Conservation (phyloP, 2,329 filamentous ascomycete species). For the Microdochium trichocladiopsis region DNA sequence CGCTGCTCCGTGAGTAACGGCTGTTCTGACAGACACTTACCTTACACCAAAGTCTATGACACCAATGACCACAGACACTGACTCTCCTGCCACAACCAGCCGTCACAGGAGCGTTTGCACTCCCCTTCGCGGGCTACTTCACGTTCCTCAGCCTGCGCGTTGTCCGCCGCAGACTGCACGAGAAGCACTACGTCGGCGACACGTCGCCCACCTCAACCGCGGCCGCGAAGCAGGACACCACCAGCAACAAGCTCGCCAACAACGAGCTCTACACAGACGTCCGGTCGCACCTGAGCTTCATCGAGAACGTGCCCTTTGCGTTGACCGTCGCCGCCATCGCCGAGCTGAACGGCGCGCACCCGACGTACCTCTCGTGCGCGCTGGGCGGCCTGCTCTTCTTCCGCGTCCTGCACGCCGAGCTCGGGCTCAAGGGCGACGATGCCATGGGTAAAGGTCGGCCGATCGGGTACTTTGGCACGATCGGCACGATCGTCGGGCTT, state of each 20-base stretch:
- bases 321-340: constrained; percentile 18
- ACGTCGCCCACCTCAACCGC: background rate
- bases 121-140: constrained; percentile 23
- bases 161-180: constrained; percentile 13
- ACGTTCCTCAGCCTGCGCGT: constrained; percentile 18
- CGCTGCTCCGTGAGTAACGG: constrained; percentile 2
- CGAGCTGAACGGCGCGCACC: constrained; percentile 23
- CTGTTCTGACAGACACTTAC: background rate
- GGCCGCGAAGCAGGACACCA: background rate
- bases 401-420: constrained; percentile 18
- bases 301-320: constrained; percentile 22
- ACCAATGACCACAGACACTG: background rate
- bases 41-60: background rate
- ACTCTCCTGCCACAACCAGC: constrained; percentile 9
- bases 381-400: constrained; percentile 17
- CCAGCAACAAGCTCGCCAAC: background rate
- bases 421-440: constrained; percentile 13
- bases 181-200: constrained; percentile 18
- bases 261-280: constrained; percentile 13
- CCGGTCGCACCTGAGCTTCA: constrained; percentile 20
- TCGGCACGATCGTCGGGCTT: constrained; percentile 14
- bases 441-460: constrained; percentile 15
- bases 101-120: constrained; percentile 20
- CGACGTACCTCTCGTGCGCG: constrained; percentile 11
- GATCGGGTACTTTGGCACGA: constrained; percentile 19